Conservation (phyloP, 371 early-diverging fungal genomes). For the Furculomyces boomerangus region DNA sequence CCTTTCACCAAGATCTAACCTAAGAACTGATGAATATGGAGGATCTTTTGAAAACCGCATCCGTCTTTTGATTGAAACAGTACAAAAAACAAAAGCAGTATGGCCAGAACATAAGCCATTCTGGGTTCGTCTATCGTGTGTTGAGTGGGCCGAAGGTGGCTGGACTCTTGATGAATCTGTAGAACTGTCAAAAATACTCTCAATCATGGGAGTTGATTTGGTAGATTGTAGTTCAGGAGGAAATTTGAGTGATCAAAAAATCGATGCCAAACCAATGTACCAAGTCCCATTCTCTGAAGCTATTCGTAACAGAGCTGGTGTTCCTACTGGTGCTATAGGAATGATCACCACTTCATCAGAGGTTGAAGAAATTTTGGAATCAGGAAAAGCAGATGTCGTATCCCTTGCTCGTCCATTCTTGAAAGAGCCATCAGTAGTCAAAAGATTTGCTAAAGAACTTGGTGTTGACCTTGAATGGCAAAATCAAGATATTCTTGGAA, state of each 20-base stretch:
- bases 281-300: constrained; percentile 50
- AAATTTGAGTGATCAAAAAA: constrained; percentile 28
- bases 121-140: constrained; percentile 54
- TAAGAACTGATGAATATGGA: constrained; percentile 65
- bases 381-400: constrained; percentile 48
- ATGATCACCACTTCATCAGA: constrained; percentile 38
- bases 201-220: constrained; percentile 49
- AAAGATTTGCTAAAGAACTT: constrained; percentile 27
- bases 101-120: constrained; percentile 64
- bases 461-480: constrained; percentile 41
- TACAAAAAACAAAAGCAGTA: constrained; percentile 36
- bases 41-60: constrained; percentile 61
- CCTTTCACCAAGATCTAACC: constrained; percentile 58
- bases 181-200: constrained; percentile 30
- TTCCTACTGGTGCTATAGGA: constrained; percentile 54
- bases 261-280: constrained; percentile 33
- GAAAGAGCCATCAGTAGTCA: constrained; percentile 38
- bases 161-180: constrained; percentile 50
- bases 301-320: constrained; percentile 33
- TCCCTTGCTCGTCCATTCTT: constrained; percentile 56
- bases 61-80: constrained; percentile 42
- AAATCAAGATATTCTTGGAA: too few species aligned
- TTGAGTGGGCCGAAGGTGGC: constrained; percentile 42
- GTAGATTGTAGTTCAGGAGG: constrained; percentile 56
- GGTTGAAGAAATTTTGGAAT: constrained; percentile 45